phyloP scores from a whole-genome alignment of 108 stramenopile genomes.

The Cyclotella baltica region DNA sequence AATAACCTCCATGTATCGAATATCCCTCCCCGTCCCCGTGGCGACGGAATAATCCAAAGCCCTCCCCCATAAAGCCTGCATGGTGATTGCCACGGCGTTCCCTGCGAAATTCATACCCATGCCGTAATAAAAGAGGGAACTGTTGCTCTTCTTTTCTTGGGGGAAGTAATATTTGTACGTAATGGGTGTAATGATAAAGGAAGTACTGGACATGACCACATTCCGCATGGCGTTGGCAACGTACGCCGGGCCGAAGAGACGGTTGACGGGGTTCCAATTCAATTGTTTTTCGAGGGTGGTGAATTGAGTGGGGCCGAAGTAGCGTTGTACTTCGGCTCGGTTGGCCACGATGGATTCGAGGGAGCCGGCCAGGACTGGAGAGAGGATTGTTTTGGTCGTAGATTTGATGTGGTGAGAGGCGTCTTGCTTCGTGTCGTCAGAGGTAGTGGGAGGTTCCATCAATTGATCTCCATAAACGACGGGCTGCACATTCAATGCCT shows the following conservation, averaged over 20 bases:
- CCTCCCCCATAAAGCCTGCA: constrained; percentile 83
- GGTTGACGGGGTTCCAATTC: constrained; percentile 33
- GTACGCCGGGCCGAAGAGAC: constrained; percentile 56
- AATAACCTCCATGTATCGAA: constrained; percentile 62
- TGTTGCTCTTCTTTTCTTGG: constrained; percentile 68
- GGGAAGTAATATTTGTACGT: constrained; percentile 75
- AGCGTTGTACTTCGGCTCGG: constrained; percentile 81
- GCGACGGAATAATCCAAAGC: constrained; percentile 59
- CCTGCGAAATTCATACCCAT: constrained; percentile 79
- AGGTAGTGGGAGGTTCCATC: constrained; percentile 58
- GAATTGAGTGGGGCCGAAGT: constrained; percentile 61
- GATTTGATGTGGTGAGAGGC: constrained; percentile 37
- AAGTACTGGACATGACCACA: constrained; percentile 72
- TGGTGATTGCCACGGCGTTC: constrained; percentile 79
- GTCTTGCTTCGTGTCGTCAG: constrained; percentile 1
- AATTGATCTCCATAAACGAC: constrained; percentile 71
- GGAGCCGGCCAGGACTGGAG: constrained; percentile 61
- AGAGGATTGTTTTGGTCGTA: constrained; percentile 49
- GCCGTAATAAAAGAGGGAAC: constrained; percentile 75
- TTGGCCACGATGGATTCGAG: constrained; percentile 73
- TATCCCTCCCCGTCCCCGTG: constrained; percentile 39
- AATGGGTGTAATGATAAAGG: constrained; percentile 74
- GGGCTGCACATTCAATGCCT: constrained; percentile 55
- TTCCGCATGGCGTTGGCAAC: constrained; percentile 52
- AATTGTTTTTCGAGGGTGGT: constrained; percentile 56